Conservation (phyloP, 768 basidiomycete genomes). For the Dioszegia hungarica region DNA sequence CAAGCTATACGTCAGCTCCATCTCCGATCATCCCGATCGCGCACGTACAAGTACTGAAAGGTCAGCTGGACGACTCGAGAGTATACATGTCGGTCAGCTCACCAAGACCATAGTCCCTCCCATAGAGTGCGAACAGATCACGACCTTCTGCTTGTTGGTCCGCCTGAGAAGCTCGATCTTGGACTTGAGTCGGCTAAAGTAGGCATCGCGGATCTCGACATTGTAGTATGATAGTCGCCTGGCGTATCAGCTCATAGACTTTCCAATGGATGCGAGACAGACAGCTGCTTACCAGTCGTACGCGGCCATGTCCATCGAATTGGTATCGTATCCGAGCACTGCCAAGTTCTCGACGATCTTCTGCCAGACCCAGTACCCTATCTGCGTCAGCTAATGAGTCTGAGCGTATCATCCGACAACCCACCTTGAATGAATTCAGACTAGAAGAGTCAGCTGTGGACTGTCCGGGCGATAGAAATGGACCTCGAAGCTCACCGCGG, state of each 20-base stretch:
- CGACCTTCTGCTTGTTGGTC: constrained; percentile 70
- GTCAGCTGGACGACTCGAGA: not conserved
- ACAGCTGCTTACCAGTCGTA: constrained; percentile 85
- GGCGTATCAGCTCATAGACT: not conserved
- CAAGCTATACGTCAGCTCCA: constrained; percentile 55
- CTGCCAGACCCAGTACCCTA: constrained; percentile 93
- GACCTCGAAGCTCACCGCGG: constrained; percentile 63
- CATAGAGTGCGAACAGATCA: constrained; percentile 59
- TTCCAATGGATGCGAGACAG: not conserved
- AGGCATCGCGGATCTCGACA: constrained; percentile 62
- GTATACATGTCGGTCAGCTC: not conserved
- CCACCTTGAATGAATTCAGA: constrained; percentile 43
- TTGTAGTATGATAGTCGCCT: constrained; percentile 61
- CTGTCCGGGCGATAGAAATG: not conserved
- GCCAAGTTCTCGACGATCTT: constrained; percentile 83
- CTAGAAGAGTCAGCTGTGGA: constrained; percentile 11
- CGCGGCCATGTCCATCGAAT: constrained; percentile 47
- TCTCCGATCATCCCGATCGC: not conserved
- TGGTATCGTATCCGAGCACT: constrained; percentile 78
- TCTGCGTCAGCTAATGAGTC: constrained; percentile 9
- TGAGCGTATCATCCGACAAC: not conserved
- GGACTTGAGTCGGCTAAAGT: constrained; percentile 58
- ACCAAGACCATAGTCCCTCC: constrained; percentile 46
- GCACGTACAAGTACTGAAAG: constrained; percentile 74
- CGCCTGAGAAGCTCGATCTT: constrained; percentile 74